phyloP scores from a whole-genome alignment of 2,329 filamentous ascomycete genomes.

The Capronia epimyces region DNA sequence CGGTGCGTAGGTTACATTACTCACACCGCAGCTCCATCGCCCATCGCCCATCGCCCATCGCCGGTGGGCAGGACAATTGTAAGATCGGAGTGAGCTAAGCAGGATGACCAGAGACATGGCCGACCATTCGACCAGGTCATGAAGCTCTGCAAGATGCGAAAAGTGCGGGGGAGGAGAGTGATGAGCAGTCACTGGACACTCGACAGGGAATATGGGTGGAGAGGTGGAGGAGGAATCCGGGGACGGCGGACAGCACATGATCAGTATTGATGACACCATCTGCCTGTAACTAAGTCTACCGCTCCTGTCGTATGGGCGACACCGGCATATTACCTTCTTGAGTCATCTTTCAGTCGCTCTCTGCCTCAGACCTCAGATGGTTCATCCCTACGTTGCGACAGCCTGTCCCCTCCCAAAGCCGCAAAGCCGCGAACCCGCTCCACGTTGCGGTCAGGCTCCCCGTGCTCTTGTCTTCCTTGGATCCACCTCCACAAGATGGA shows the following conservation, averaged over 20 bases:
- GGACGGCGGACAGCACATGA: too few relatives aligned
- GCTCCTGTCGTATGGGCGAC: background rate
- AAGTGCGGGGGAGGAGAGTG: background rate
- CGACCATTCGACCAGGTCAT: background rate
- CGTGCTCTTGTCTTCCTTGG: slow-evolving; percentile 18
- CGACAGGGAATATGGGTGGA: background rate
- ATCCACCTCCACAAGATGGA: slow-evolving; percentile 39
- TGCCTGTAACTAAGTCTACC: too few relatives aligned
- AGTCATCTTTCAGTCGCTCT: background rate
- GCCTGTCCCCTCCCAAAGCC: too few relatives aligned
- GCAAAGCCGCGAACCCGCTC: too few relatives aligned
- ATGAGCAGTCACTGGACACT: background rate
- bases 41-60: background rate
- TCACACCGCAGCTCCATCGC: background rate
- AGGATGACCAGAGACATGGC: background rate
- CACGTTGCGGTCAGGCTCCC: background rate
- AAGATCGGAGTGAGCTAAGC: background rate
- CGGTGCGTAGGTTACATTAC: slow-evolving; percentile 5
- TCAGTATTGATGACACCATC: background rate
- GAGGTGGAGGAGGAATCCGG: background rate
- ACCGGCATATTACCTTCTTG: slow-evolving; percentile 20
- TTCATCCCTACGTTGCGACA: too few relatives aligned
- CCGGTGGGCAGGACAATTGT: background rate
- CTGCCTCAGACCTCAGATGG: too few relatives aligned
- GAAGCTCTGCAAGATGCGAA: background rate